phyloP scores from a whole-genome alignment of 148 eudicot genomes.

The Chenopodium formosanum region DNA sequence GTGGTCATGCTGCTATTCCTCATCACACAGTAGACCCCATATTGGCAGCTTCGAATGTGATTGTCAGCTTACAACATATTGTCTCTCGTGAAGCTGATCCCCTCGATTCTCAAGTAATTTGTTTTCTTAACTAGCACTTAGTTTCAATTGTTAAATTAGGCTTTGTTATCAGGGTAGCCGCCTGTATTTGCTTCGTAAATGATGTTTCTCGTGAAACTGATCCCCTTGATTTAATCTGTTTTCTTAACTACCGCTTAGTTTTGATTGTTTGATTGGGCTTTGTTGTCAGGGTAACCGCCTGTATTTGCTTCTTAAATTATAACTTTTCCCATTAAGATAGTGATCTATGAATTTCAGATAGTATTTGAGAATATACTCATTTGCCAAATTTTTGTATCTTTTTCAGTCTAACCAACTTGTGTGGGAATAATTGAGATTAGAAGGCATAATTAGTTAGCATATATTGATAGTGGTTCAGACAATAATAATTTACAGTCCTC shows the following conservation, averaged over 20 bases:
- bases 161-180: no score
- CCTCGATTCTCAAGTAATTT: slow-evolving; percentile 66
- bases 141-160: slow-evolving; percentile 1
- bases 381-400: neutral
- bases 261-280: neutral
- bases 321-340: neutral
- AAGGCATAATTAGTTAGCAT: slow-evolving; percentile 8
- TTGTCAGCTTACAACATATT: slow-evolving; percentile 68
- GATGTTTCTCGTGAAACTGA: slow-evolving; percentile 82
- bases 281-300: neutral
- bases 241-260: neutral
- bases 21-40: slow-evolving; percentile 76
- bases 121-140: neutral
- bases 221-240: slow-evolving; percentile 56
- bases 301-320: neutral
- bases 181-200: no score
- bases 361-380: neutral
- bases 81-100: slow-evolving; percentile 96
- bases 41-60: slow-evolving; percentile 67
- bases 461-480: slow-evolving; percentile 5
- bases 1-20: slow-evolving; percentile 87
- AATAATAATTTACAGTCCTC: neutral
- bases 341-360: neutral
- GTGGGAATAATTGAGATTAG: neutral
- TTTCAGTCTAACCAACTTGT: neutral